Evolutionary conservation across 2,329 filamentous ascomycete genomes (phyloP), one percentile per base, ranked within the genome.

Genomic region (Orbilia brochopaga): DNA sequence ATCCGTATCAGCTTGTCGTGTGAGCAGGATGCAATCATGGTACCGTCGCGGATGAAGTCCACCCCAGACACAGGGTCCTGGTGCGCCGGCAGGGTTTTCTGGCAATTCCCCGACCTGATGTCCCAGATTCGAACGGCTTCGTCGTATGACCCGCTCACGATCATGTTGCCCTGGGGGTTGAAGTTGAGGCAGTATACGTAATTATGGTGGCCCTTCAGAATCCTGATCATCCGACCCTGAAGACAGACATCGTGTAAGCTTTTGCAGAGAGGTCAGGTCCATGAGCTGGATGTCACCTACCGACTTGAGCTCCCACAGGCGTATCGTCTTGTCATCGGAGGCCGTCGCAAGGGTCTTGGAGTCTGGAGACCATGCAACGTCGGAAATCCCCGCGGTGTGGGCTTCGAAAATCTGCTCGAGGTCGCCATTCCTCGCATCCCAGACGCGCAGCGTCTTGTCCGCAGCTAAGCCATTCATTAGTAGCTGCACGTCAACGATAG

Each of bases 51-150:
- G 69, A 92, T 91, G 77, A 99, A 96, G 79, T 97, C 93, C 8
- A 99, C 93, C 0, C 92, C 92, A 62, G 89, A 88, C 1, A 99
- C 93, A 0, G 94, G 94, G 79, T 99, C 94, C 27, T 91, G 96
- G 77, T 99, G 94, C 1, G 94, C 94, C 0, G 94, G 94, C 40
- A 99, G 81, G 73, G 89, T 92, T 61, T 92, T 86, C 92, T 99
- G 96, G 35, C 94, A 83, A 21, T 89, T 84, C 0, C 91, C 92
- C 0, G 91, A 91, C 13, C 94, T 85, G 13, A 97, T 90, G 79
- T 99, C 94, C 94, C 94, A 99, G 3, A 99, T 81, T 75, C 96
- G 97, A 0, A 99, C 91, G 2, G 94, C 94, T 82, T 99, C 94
- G 76, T 99, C 94, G 80, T 97, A 97, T 74, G 90, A 95, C 11